phyloP scores from a whole-genome alignment of 352 stramenopile genomes.

The Phytophthora fragariae region DNA sequence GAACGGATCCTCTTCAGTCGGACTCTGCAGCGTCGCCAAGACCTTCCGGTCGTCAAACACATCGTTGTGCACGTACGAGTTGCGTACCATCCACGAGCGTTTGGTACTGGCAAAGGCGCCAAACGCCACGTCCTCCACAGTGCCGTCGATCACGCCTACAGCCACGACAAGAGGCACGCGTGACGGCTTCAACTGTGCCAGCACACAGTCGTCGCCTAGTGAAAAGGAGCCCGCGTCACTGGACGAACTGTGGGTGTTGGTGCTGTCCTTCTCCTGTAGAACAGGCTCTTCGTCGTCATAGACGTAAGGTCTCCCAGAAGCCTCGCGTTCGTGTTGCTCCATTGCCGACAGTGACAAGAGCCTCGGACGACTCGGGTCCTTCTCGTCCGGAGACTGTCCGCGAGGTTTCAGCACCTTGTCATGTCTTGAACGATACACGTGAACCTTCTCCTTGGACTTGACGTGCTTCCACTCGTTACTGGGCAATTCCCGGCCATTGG shows the following conservation, averaged over 20 bases:
- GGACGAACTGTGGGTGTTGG: conserved; percentile 45
- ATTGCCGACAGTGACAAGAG: conserved; percentile 50
- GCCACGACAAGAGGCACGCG: conserved; percentile 42
- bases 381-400: conserved; percentile 29
- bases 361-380: conserved; percentile 47
- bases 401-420: conserved; percentile 17
- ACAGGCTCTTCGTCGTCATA: conserved; percentile 26
- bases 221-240: conserved; percentile 40
- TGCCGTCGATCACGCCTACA: conserved; percentile 44
- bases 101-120: conserved; percentile 40
- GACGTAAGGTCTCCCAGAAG: conserved; percentile 29
- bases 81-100: conserved; percentile 32
- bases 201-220: conserved; percentile 29
- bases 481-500: conserved; percentile 42
- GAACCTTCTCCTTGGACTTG: conserved; percentile 59
- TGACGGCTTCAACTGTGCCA: conserved; percentile 34
- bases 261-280: conserved; percentile 26
- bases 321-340: conserved; percentile 37
- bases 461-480: conserved; percentile 61
- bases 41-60: conserved; percentile 46
- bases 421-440: conserved; percentile 63
- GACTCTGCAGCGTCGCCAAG: conserved; percentile 44
- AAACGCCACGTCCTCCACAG: conserved; percentile 45
- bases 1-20: conserved; percentile 47
- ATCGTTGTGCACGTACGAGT: conserved; percentile 47